Percentiles rank a stretch among this genome's conserved stretches.
These are phyloP conservation scores for Ambrosia artemisiifolia DNA, from an alignment of 129 eudicot species.

Conservation along the genomic window DNA sequence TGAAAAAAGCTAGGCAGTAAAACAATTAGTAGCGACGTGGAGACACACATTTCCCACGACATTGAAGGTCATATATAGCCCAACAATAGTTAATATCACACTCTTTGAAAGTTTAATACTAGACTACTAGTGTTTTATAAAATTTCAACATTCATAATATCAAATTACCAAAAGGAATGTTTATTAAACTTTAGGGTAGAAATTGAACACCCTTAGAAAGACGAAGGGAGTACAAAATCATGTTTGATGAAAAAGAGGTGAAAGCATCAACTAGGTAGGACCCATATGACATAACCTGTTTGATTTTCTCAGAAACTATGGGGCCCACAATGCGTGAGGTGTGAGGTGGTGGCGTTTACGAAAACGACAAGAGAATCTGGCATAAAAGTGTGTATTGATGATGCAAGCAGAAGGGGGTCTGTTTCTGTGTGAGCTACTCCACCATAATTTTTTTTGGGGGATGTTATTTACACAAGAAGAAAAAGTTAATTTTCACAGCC, in stretches of 20 bases:
- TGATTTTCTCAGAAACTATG: conserved; percentile 18
- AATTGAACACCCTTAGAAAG: background rate
- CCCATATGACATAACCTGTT: background rate
- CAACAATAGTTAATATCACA: too few species aligned
- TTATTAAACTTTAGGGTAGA: conserved; percentile 12
- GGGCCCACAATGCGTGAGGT: conserved; percentile 18
- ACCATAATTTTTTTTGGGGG: too few species aligned
- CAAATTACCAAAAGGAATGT: background rate
- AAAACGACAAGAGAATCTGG: conserved; percentile 31
- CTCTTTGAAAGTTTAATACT: too few species aligned
- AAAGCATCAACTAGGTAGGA: conserved; percentile 19
- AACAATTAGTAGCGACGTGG: too few species aligned
- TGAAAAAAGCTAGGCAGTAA: too few species aligned
- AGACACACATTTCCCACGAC: too few species aligned
- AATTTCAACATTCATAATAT: background rate
- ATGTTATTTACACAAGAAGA: too few species aligned
- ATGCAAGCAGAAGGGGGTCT: conserved; percentile 15
- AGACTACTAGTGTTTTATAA: too few species aligned
- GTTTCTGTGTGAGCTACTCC: conserved; percentile 14
- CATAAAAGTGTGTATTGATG: conserved; percentile 23
- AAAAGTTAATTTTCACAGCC: too few species aligned
- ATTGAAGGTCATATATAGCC: too few species aligned
- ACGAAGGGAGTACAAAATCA: background rate
- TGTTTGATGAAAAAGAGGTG: conserved; percentile 10
- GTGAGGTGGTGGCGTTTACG: conserved; percentile 2